These are phyloP conservation scores for Tetrapisispora nanseiensis DNA, from an alignment of 805 yeast species.

Conservation along the genomic window DNA sequence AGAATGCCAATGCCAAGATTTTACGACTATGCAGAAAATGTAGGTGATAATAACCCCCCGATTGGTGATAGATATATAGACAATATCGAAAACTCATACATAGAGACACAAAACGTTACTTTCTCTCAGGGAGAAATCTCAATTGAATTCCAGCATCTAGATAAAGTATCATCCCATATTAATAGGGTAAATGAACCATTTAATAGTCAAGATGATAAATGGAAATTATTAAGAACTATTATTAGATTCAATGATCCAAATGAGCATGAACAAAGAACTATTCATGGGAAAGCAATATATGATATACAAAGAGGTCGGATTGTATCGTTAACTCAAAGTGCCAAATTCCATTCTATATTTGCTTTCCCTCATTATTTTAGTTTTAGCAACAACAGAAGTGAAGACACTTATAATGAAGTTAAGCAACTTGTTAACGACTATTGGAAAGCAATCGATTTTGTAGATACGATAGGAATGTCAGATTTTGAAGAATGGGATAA, in stretches of 20 bases:
- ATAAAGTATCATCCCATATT: conserved; percentile 12
- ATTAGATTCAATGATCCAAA: conserved; percentile 33
- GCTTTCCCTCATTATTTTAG: conserved; percentile 46
- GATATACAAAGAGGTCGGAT: conserved; percentile 59
- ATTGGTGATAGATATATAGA: conserved; percentile 19
- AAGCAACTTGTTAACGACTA: conserved; percentile 37
- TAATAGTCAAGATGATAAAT: conserved; percentile 30
- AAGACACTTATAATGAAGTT: conserved; percentile 35
- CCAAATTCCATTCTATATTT: conserved; percentile 52
- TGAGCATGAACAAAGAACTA: conserved; percentile 40
- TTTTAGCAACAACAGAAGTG: conserved; percentile 33
- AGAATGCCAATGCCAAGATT: conserved; percentile 30
- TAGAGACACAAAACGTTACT: conserved; percentile 24
- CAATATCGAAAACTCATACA: conserved; percentile 3
- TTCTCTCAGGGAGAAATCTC: conserved; percentile 21
- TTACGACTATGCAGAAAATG: conserved; percentile 23
- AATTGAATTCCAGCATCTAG: conserved; percentile 17
- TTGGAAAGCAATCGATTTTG: conserved; percentile 35
- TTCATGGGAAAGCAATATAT: conserved; percentile 52
- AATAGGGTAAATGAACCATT: conserved; percentile 11
- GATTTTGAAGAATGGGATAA: conserved; percentile 25
- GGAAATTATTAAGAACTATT: conserved; percentile 32
- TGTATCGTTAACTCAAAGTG: conserved; percentile 48
- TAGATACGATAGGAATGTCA: conserved; percentile 40
- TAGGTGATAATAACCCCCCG: conserved; percentile 20